Base-by-base conservation (phyloP, 257 asterid species). In the Gentiana dahurica region DNA sequence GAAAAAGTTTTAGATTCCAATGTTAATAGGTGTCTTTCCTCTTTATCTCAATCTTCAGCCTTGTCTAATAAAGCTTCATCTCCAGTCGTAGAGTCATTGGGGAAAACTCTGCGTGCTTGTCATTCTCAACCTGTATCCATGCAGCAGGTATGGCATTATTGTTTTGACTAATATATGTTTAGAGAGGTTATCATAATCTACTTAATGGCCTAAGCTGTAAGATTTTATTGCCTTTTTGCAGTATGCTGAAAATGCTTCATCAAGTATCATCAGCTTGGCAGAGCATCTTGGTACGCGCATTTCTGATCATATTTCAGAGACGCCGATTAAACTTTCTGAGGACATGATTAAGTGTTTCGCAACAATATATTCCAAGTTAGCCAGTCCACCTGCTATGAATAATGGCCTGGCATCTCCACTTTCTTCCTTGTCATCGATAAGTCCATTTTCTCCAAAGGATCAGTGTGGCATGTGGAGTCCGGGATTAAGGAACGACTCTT, bases 291-390 rank as follows among this genome's bases (percentile, higher is more conserved):
- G 95, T 47, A 82, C 97, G 41, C 79, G 87, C 37, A 84, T 89
- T 55, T 80, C 94, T 0, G 99, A 89, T 76, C 97, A 82, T 47
- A 48, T 85, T 64, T 82, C 81, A 6, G 97, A 80, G 47, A 74
- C 97, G 36, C 96, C 97, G 4, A 93, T 80, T 73, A 84, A 68
- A 70, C 81, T 93, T 51, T 89, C 99, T 8, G 97, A 93, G 80
- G 99, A 93, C 34, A 93, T 93, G 97, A 78, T 93, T 45, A 93
- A 78, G 74, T 93, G 94, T 78, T 86, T 93, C 86, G 79, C 83
- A 70, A 71, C 77, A 49, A 84, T 93, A 66, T 93, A 84, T 63
- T 80, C 83, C 91, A 93, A 80, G 81, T 95, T 93, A 55, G 75
- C 96, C 32, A 91, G 89, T 67, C 95, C 96, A 6, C 81, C 87